phyloP scores from a whole-genome alignment of 2,329 filamentous ascomycete species.

The Monosporascus sp. region DNA sequence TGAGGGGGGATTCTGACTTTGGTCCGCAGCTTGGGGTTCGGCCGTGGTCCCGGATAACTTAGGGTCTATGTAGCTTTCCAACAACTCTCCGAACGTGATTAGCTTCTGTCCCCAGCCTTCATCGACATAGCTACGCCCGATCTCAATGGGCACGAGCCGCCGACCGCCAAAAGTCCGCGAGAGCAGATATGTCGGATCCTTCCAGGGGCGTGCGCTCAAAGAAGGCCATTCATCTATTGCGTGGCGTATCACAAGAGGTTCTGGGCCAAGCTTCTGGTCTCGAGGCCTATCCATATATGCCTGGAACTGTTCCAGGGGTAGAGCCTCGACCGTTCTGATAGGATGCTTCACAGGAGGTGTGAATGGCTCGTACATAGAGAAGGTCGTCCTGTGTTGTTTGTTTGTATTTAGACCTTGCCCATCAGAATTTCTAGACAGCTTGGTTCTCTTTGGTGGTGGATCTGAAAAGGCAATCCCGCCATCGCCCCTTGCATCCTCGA shows the following conservation, averaged over 20 bases:
- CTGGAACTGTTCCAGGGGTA: conserved; percentile 57
- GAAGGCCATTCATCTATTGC: conserved; percentile 73
- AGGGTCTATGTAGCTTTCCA: conserved; percentile 52
- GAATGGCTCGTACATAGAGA: conserved; percentile 33
- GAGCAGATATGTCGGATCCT: conserved; percentile 66
- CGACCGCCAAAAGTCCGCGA: conserved; percentile 68
- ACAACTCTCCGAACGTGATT: conserved; percentile 67
- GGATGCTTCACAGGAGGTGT: conserved; percentile 36
- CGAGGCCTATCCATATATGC: conserved; percentile 45
- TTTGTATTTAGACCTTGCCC: not conserved
- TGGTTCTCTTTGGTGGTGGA: conserved; percentile 14
- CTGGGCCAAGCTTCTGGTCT: conserved; percentile 33
- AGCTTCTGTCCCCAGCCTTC: conserved; percentile 78
- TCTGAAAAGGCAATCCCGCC: not conserved
- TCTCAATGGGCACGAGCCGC: conserved; percentile 78
- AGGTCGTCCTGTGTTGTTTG: conserved; percentile 8
- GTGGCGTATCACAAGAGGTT: conserved; percentile 65
- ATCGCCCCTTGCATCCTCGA: not conserved
- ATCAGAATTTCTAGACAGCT: not conserved
- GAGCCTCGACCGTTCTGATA: conserved; percentile 35
- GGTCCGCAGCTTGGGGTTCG: not conserved
- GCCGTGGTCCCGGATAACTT: conserved; percentile 6
- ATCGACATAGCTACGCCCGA: conserved; percentile 84
- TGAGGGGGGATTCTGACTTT: not conserved
- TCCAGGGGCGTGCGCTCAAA: conserved; percentile 62